Percentiles rank a stretch among this genome's conserved stretches.
Conservation (phyloP, 176 grass and related monocot genomes). For the Avena eriantha region DNA sequence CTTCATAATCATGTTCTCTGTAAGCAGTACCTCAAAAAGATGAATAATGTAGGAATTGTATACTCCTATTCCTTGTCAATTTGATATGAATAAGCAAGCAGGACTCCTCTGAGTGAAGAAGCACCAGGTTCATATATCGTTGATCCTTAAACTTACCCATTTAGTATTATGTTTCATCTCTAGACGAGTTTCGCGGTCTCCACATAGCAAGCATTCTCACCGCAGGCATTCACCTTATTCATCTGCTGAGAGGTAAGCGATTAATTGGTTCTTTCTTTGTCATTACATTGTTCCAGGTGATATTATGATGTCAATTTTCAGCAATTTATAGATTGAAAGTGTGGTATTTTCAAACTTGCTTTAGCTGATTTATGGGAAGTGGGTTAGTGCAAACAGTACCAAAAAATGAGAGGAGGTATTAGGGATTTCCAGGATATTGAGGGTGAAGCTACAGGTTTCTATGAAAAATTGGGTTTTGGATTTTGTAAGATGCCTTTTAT, state of each 20-base stretch:
- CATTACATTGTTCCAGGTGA: conserved; percentile 49
- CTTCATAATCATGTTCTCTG: conserved; percentile 17
- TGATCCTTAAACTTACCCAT: conserved; percentile 74
- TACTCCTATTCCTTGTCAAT: conserved; percentile 39
- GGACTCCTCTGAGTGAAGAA: conserved; percentile 64
- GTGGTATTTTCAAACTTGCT: conserved; percentile 9
- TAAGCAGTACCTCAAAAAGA: not conserved
- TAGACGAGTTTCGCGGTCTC: conserved; percentile 93
- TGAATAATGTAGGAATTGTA: conserved; percentile 23
- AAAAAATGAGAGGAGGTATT: not conserved
- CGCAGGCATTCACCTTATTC: conserved; percentile 86
- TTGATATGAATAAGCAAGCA: conserved; percentile 61
- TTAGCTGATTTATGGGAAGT: conserved; percentile 24
- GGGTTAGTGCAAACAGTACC: conserved; percentile 5
- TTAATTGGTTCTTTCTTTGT: conserved; percentile 45
- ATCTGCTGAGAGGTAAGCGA: conserved; percentile 65
- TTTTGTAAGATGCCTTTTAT: not conserved
- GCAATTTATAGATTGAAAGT: not conserved
- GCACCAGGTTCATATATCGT: conserved; percentile 59
- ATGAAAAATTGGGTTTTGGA: not conserved
- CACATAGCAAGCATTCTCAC: conserved; percentile 94
- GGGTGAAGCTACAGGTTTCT: not conserved
- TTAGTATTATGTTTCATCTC: conserved; percentile 87
- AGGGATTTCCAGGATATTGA: not conserved
- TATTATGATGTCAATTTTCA: conserved; percentile 26